Conservation (phyloP, 108 stramenopile species). For the Halocafeteria seosinensis region DNA sequence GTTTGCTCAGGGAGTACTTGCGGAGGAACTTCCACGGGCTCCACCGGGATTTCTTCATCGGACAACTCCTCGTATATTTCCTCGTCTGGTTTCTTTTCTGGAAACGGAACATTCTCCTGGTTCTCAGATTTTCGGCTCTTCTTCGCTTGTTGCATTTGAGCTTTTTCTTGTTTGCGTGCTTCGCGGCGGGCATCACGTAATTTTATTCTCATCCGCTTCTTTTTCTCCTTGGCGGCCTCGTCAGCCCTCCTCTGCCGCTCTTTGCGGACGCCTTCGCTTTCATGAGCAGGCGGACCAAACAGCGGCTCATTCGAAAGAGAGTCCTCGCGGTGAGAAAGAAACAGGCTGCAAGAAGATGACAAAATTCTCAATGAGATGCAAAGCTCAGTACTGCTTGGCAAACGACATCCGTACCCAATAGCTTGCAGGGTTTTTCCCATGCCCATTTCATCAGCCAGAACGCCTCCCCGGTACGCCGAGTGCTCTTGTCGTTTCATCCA, state of each 20-base stretch:
- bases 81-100: too few relatives aligned
- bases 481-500: conserved; percentile 77
- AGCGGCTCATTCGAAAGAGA: neutral
- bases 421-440: conserved; percentile 72
- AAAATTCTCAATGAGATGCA: neutral
- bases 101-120: too few relatives aligned
- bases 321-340: neutral
- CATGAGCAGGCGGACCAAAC: neutral
- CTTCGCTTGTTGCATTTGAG: too few relatives aligned
- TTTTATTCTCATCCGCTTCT: too few relatives aligned
- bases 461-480: conserved; percentile 54
- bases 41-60: too few relatives aligned
- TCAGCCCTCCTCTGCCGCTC: neutral
- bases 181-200: too few relatives aligned
- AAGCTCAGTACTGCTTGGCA: too few relatives aligned
- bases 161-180: too few relatives aligned
- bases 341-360: neutral
- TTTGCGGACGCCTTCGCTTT: neutral
- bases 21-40: too few relatives aligned
- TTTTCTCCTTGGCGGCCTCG: neutral
- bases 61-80: too few relatives aligned
- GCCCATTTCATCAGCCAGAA: conserved; percentile 70
- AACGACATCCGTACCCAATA: conserved; percentile 53
- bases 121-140: too few relatives aligned
- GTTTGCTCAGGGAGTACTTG: too few relatives aligned